A percentile compares a stretch with the other conserved stretches of the same genome.
Evolutionary conservation across 2,329 filamentous ascomycete species (phyloP).

Genomic region (Talaromyces sp.): DNA sequence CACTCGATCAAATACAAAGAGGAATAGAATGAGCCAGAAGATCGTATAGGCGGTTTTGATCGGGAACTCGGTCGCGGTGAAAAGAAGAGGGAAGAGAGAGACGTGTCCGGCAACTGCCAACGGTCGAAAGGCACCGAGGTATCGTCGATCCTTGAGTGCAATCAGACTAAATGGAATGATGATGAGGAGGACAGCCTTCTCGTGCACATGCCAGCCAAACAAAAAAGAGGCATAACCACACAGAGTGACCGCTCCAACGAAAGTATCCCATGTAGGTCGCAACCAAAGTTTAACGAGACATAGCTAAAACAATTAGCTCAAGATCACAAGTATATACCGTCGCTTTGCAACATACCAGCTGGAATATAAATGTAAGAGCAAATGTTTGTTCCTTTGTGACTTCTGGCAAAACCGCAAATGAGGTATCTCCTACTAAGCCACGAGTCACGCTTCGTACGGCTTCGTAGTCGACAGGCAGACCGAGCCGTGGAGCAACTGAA

Average conservation of each 20-base stretch:
- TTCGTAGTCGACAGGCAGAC: conserved; percentile 66
- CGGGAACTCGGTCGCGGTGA: conserved; percentile 87
- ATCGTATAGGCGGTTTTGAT: conserved; percentile 92
- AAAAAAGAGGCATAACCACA: conserved; percentile 96
- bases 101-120: conserved; percentile 92
- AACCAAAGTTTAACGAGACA: conserved; percentile 79
- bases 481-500: conserved; percentile 75
- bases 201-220: conserved; percentile 98
- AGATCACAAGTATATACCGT: not conserved
- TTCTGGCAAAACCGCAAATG: conserved; percentile 89
- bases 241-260: conserved; percentile 83
- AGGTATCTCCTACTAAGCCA: conserved; percentile 86
- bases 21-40: conserved; percentile 82
- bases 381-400: conserved; percentile 80
- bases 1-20: conserved; percentile 80
- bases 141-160: conserved; percentile 82
- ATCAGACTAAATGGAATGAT: conserved; percentile 94
- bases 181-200: conserved; percentile 91
- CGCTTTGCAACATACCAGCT: conserved; percentile 52
- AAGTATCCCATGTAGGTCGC: conserved; percentile 79
- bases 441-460: conserved; percentile 87
- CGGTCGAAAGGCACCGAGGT: conserved; percentile 86
- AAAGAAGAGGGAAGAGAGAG: conserved; percentile 88
- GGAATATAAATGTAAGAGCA: conserved; percentile 74
- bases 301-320: conserved; percentile 44